A percentile compares a stretch with the other conserved stretches of the same genome.
Conservation (phyloP, 768 basidiomycete species). For the Tricholomella constricta region DNA sequence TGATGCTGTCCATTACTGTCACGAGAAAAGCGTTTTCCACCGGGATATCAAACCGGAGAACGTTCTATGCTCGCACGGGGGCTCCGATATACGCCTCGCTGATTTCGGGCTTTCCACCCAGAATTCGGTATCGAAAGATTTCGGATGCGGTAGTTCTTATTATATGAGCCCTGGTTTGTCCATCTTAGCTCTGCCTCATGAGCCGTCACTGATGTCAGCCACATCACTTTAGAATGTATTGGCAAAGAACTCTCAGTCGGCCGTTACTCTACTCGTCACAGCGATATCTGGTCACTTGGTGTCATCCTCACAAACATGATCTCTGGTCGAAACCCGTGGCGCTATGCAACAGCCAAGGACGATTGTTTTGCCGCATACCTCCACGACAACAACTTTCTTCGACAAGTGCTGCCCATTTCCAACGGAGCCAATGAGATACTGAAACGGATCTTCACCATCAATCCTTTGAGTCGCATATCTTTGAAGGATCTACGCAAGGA, state of each 20-base stretch:
- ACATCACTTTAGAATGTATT: conserved; percentile 51
- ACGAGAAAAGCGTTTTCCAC: conserved; percentile 72
- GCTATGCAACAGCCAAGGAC: conserved; percentile 65
- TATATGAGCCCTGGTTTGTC: conserved; percentile 74
- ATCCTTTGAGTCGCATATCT: conserved; percentile 63
- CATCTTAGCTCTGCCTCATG: conserved; percentile 1
- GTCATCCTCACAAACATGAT: conserved; percentile 85
- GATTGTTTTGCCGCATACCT: conserved; percentile 68
- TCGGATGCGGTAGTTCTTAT: conserved; percentile 59
- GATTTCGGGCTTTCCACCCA: conserved; percentile 78
- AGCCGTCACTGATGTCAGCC: conserved; percentile 6
- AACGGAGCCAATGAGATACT: conserved; percentile 63
- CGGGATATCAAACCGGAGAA: conserved; percentile 90
- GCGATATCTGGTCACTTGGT: conserved; percentile 76
- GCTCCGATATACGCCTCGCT: conserved; percentile 58
- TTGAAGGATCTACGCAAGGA: conserved; percentile 59
- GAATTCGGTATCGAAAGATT: conserved; percentile 44
- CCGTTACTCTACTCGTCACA: conserved; percentile 58
- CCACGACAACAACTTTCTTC: conserved; percentile 63
- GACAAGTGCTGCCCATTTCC: conserved; percentile 74
- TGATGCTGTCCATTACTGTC: conserved; percentile 77
- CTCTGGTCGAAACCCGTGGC: conserved; percentile 79
- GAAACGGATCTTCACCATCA: conserved; percentile 69
- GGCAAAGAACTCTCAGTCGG: conserved; percentile 43
- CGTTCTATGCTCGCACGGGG: conserved; percentile 59